Evolutionary conservation across 2,329 filamentous ascomycete species (phyloP), one percentile per base, ranked within the genome.

Genomic region (Pochonia chlamydosporia): DNA sequence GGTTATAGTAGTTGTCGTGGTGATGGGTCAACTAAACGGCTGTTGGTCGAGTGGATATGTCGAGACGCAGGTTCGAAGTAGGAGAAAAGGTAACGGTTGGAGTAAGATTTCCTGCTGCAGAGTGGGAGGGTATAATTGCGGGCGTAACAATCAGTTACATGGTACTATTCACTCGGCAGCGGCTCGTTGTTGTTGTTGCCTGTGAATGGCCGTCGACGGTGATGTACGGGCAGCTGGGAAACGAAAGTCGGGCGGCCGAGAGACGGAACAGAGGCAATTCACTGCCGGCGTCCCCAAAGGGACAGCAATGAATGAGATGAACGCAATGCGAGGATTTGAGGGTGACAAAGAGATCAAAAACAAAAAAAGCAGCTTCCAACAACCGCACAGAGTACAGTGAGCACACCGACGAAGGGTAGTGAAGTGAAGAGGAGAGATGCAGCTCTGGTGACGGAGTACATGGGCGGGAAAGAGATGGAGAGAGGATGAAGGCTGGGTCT

Each of bases 241-340:
- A n/a, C n/a, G 16, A 31, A 35, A 8, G 33, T 24, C 24, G 30
- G 33, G 41, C 26, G 31, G 42, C 40, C 39, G 43, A 40, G 36
- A 33, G 33, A 48, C 16, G 33, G 33, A n/a, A 53, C 43, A 52
- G 50, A 55, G 49, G 51, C 45, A 44, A 52, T 48, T 47, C 49
- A 52, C 53, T 48, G 50, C 50, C 48, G 40, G 48, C 42, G 49
- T 48, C 49, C 54, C 52, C 53, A 50, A 46, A 49, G 52, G 55
- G 55, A 50, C 49, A 55, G 49, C 54, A 51, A 50, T 51, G 48
- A 52, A 46, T 48, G 11, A 18, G 35, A 42, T 44, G 31, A 42
- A 40, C 52, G 39, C 51, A 53, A 47, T 49, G 40, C 26, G 58
- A 56, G 48, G 40, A 21, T 14, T n/a, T 6, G 5, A 46, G 46